Conservation (phyloP, 257 asterid species). For the Ligustrum vulgare region DNA sequence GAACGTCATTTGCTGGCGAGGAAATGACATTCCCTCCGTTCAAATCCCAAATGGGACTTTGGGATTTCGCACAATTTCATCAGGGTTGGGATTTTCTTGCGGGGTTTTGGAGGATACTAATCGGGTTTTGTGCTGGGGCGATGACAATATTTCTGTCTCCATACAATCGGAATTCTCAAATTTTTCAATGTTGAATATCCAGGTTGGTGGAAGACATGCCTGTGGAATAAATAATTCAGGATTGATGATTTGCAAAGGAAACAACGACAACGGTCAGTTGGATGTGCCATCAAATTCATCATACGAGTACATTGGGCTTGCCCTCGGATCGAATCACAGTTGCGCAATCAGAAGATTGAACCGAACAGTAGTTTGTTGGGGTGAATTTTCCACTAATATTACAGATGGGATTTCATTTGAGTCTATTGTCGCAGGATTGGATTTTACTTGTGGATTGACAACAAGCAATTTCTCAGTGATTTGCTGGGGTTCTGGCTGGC, state of each 20-base stretch:
- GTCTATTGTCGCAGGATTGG: slow-evolving; percentile 60
- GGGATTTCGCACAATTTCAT: slow-evolving; percentile 45
- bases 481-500: slow-evolving; percentile 91
- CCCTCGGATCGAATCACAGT: slow-evolving; percentile 65
- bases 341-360: slow-evolving; percentile 62
- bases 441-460: slow-evolving; percentile 73
- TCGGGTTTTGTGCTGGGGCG: slow-evolving; percentile 73
- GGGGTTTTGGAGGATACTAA: slow-evolving; percentile 38
- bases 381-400: slow-evolving; percentile 29
- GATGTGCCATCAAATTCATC: slow-evolving; percentile 44
- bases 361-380: slow-evolving; percentile 85
- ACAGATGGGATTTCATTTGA: slow-evolving; percentile 53
- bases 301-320: slow-evolving; percentile 40
- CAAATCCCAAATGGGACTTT: slow-evolving; percentile 22
- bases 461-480: slow-evolving; percentile 60
- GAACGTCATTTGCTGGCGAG: slow-evolving; percentile 67
- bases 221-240: slow-evolving; percentile 61
- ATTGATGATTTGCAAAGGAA: slow-evolving; percentile 58
- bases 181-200: slow-evolving; percentile 49
- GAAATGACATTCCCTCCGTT: slow-evolving; percentile 21
- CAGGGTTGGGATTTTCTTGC: slow-evolving; percentile 70
- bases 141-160: slow-evolving; percentile 17
- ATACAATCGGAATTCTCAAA: slow-evolving; percentile 49
- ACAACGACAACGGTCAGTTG: slow-evolving; percentile 52
- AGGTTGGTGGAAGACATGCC: slow-evolving; percentile 64